phyloP scores from a whole-genome alignment of 129 eudicot genomes.

The Calendula officinalis region DNA sequence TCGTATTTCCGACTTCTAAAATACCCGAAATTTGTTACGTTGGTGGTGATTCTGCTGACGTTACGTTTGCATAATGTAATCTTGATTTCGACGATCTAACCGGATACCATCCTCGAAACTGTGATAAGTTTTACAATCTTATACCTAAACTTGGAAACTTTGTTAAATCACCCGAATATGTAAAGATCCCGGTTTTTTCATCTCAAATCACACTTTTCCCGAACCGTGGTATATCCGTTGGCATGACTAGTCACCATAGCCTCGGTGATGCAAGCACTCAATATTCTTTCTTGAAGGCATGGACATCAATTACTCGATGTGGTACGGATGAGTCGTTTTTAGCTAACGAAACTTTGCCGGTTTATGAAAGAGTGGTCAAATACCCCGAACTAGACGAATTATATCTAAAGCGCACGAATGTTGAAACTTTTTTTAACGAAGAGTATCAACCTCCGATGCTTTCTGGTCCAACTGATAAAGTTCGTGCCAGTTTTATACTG shows the following conservation, averaged over 20 bases:
- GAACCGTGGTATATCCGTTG: conserved; percentile 28
- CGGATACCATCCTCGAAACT: no score
- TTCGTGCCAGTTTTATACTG: conserved; percentile 29
- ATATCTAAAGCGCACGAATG: not conserved
- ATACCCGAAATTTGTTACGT: not conserved
- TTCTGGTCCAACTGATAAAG: conserved; percentile 19
- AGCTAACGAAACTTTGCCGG: conserved; percentile 21
- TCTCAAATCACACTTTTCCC: conserved; percentile 32
- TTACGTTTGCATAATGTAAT: not conserved
- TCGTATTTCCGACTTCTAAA: not conserved
- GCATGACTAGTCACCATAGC: conserved; percentile 28
- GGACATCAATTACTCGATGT: conserved; percentile 25
- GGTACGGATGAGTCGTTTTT: conserved; percentile 13
- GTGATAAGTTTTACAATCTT: no score
- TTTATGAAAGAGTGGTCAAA: conserved; percentile 24
- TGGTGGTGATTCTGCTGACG: not conserved
- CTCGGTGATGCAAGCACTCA: conserved; percentile 32
- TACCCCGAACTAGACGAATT: conserved; percentile 13
- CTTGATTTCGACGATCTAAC: no score
- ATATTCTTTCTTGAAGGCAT: conserved; percentile 27
- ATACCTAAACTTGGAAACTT: conserved; percentile 1
- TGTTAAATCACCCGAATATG: not conserved
- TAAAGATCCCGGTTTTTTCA: conserved; percentile 22
- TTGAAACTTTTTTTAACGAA: not conserved
- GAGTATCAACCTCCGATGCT: conserved; percentile 7